phyloP scores from a whole-genome alignment of 768 basidiomycete genomes.

The Scleroderma bovista region DNA sequence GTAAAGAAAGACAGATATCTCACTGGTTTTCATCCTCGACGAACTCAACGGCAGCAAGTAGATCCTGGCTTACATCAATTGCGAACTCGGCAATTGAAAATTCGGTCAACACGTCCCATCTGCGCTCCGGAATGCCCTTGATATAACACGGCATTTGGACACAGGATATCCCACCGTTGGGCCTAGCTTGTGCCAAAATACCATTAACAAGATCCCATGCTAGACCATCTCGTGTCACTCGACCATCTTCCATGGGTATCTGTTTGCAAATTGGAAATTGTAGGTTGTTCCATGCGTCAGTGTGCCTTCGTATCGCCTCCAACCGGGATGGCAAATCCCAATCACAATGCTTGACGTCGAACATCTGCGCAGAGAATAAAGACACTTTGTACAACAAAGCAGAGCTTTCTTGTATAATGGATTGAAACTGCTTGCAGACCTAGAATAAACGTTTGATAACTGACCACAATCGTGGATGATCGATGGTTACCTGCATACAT shows the following conservation, averaged over 20 bases:
- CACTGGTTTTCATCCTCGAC: constrained; percentile 15
- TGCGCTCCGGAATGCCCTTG: too few species aligned
- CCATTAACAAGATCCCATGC: constrained; percentile 34
- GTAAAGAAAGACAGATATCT: not conserved
- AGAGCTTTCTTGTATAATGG: too few species aligned
- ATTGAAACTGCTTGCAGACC: constrained; percentile 30
- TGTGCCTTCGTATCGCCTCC: too few species aligned
- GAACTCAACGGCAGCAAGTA: constrained; percentile 26
- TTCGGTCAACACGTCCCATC: constrained; percentile 25
- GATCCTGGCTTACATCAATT: constrained; percentile 31
- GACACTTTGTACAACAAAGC: too few species aligned
- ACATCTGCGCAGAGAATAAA: too few species aligned
- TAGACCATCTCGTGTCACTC: too few species aligned
- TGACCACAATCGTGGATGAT: not conserved
- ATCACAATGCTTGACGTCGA: too few species aligned
- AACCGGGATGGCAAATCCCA: too few species aligned
- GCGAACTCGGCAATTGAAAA: constrained; percentile 31
- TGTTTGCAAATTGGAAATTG: constrained; percentile 10
- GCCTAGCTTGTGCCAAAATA: constrained; percentile 25
- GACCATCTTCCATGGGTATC: constrained; percentile 12
- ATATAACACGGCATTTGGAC: constrained; percentile 27
- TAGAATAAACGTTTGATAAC: not conserved
- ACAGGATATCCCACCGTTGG: constrained; percentile 14
- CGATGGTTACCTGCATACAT: constrained; percentile 21
- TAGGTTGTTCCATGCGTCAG: too few species aligned